phyloP scores from a whole-genome alignment of 257 asterid species.

The Cinchona pubescens region DNA sequence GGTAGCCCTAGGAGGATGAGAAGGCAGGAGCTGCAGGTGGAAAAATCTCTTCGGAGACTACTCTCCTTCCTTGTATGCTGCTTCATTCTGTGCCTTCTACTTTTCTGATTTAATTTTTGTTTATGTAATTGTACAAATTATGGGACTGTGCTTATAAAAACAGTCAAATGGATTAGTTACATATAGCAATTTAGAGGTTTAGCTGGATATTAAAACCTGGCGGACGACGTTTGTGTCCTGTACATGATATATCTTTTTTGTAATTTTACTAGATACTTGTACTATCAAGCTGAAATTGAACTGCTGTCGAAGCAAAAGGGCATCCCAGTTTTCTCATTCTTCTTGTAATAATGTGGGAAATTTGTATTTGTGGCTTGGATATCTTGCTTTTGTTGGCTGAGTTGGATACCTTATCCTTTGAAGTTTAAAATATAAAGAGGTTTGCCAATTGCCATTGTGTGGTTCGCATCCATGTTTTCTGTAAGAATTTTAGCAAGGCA shows the following conservation, averaged over 20 bases:
- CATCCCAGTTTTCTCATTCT: neutral
- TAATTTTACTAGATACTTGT: neutral
- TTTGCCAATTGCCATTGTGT: too few relatives aligned
- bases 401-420: conserved; percentile 1
- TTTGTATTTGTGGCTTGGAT: too few relatives aligned
- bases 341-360: neutral
- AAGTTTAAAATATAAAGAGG: neutral
- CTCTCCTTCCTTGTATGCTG: conserved; percentile 69
- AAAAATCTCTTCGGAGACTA: conserved; percentile 70
- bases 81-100: conserved; percentile 64
- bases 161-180: conserved; percentile 24
- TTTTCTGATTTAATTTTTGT: conserved; percentile 41
- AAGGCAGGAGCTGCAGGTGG: conserved; percentile 74
- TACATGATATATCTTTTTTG: conserved; percentile 9
- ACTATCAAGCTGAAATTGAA: neutral
- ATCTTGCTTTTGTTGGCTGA: neutral
- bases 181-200: conserved; percentile 22
- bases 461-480: too few relatives aligned
- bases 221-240: conserved; percentile 8
- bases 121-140: conserved; percentile 39
- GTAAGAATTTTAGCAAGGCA: too few relatives aligned
- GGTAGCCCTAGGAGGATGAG: conserved; percentile 72
- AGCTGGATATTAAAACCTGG: conserved; percentile 11
- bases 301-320: neutral
- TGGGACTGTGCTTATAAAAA: conserved; percentile 15